Percentiles rank a stretch among this genome's conserved stretches.
Evolutionary conservation across 257 asterid species (phyloP).

Genomic region (Prunella vulgaris): DNA sequence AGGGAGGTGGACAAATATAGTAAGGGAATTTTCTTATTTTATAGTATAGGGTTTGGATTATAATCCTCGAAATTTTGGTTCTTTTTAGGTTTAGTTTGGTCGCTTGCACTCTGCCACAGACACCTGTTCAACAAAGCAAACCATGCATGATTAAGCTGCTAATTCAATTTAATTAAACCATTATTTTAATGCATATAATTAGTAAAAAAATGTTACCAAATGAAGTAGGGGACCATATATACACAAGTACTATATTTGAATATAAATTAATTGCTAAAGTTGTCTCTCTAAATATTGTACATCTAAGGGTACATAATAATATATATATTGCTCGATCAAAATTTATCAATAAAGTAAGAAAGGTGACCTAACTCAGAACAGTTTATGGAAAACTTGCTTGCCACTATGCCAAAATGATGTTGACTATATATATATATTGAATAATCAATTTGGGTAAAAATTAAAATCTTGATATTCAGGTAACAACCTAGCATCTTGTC

Average conservation of each 20-base stretch:
- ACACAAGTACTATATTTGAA: slow-evolving; percentile 6
- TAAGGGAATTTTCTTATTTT: slow-evolving; percentile 1
- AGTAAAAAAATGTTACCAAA: slow-evolving; percentile 22
- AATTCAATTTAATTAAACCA: background rate
- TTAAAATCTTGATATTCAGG: too few species aligned
- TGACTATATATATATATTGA: slow-evolving; percentile 3
- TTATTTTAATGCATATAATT: slow-evolving; percentile 9
- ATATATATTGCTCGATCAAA: background rate
- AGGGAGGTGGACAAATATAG: background rate
- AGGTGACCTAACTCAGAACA: slow-evolving; percentile 37
- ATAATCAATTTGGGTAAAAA: too few species aligned
- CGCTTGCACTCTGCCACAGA: slow-evolving; percentile 32
- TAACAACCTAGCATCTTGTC: too few species aligned
- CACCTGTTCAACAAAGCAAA: slow-evolving; percentile 15
- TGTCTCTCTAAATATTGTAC: background rate
- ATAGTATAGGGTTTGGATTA: slow-evolving; percentile 13
- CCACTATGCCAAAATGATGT: slow-evolving; percentile 27
- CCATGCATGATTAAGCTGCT: slow-evolving; percentile 15
- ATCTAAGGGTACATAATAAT: too few species aligned
- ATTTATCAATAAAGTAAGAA: slow-evolving; percentile 9
- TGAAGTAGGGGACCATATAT: slow-evolving; percentile 33
- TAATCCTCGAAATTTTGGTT: slow-evolving; percentile 23
- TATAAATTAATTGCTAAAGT: background rate
- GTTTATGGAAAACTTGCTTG: slow-evolving; percentile 23
- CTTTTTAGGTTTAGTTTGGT: slow-evolving; percentile 50